Evolutionary conservation across 1,284 basidiomycete genomes (phyloP), one percentile per base, ranked within the genome.

Genomic region (Apiotrichum porosum): DNA sequence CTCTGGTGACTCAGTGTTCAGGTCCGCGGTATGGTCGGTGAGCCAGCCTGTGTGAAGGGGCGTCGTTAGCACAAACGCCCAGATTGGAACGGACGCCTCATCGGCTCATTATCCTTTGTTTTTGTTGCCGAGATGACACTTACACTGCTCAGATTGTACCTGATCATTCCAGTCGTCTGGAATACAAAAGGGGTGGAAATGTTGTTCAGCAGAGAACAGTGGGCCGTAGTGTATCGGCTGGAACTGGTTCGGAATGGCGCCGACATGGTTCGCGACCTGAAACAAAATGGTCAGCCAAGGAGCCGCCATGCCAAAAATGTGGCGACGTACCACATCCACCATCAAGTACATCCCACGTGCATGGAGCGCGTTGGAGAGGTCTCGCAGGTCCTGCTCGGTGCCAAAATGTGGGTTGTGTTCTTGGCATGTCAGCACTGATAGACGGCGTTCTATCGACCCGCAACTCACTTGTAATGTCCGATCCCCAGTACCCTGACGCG

Each of bases 301-400:
- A 26, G 30, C 22, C 22, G 5, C 4, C 26, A 18, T 13, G 19
- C 9, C 15, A 77, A 65, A 52, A 76, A 74, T 43, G 76, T 77
- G 26, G 72, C 31, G 15, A 37, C 39, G 48, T 39, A 73, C 72
- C 23, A 77, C 72, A 49, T 77, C 76, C 2, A 78, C 73, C 76
- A 79, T 78, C 37, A 79, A 61, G 50, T 73, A 76, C 76, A 79
- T 79, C 28, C 69, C 73, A 19, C 74, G 57, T 9, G 56, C 51
- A 43, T 79, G 77, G 15, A 78, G 53, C 8, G 75, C 76, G 9
- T 57, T 49, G 2, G 72, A 68, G 5, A 79, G 67, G 34, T 68
- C 69, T 31, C 66, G 62, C 42, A 79, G 63, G 49, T 77, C 76
- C 41, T 71, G 56, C 1, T 62, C 54, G 2, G 69, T 66, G 3